A percentile compares a stretch with the other conserved stretches of the same genome.
These are phyloP conservation scores for Chondrostereum purpureum DNA, from an alignment of 1,284 basidiomycete species.

Conservation along the genomic window DNA sequence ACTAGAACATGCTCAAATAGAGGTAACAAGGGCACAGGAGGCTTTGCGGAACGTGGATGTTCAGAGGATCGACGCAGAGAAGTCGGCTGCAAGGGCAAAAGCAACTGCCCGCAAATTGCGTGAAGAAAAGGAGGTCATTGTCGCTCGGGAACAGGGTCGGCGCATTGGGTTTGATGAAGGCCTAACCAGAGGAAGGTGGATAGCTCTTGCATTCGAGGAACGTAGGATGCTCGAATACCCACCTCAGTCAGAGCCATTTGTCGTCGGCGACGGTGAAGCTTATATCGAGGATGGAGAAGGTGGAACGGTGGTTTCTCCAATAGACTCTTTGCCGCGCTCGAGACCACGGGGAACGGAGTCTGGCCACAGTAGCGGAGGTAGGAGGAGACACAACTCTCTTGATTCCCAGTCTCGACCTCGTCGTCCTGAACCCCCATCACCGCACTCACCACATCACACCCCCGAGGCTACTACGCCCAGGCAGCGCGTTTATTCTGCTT, in stretches of 20 bases:
- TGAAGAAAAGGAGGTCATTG: conserved; percentile 37
- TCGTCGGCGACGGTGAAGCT: background rate
- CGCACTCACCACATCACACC: background rate
- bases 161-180: conserved; percentile 49
- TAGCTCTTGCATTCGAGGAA: background rate
- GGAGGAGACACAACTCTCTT: background rate
- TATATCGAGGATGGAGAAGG: background rate
- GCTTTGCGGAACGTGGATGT: conserved; percentile 35
- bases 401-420: background rate
- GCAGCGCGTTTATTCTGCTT: background rate
- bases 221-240: background rate
- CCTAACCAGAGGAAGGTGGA: background rate
- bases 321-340: background rate
- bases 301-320: background rate
- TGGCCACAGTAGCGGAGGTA: background rate
- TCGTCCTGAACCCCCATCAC: background rate
- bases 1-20: conserved; percentile 54
- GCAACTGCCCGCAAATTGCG: conserved; percentile 39
- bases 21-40: conserved; percentile 43
- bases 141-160: conserved; percentile 49
- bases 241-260: background rate
- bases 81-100: conserved; percentile 36
- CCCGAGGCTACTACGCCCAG: background rate
- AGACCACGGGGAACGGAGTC: background rate
- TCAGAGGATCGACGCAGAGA: conserved; percentile 46